Conservation (phyloP, 352 stramenopile species). For the Lagenidium sp. region DNA sequence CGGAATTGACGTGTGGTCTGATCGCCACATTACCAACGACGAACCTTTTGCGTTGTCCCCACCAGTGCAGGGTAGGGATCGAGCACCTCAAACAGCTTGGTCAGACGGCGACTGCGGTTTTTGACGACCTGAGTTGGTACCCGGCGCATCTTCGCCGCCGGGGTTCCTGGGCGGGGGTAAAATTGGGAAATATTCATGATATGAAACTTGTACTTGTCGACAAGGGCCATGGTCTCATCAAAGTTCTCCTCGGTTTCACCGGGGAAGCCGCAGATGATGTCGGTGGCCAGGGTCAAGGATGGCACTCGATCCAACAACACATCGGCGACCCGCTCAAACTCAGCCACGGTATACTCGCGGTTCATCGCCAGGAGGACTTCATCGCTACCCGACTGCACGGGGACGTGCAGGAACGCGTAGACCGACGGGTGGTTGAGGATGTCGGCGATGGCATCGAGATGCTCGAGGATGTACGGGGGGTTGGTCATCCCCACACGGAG, state of each 20-base stretch:
- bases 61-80: constrained; percentile 70
- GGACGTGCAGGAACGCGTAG: constrained; percentile 89
- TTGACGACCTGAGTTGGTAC: constrained; percentile 86
- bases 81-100: constrained; percentile 81
- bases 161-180: constrained; percentile 87
- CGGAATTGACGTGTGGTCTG: not conserved
- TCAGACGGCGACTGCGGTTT: constrained; percentile 76
- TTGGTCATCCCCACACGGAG: constrained; percentile 92
- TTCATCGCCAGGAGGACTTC: constrained; percentile 87
- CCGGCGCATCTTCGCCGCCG: constrained; percentile 85
- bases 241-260: constrained; percentile 87
- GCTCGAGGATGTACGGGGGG: constrained; percentile 86
- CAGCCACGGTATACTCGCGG: constrained; percentile 81
- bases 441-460: constrained; percentile 76
- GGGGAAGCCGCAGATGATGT: constrained; percentile 92
- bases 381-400: constrained; percentile 86
- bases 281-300: constrained; percentile 81
- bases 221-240: constrained; percentile 79
- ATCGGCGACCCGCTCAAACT: constrained; percentile 77
- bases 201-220: constrained; percentile 83
- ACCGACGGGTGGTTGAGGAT: constrained; percentile 77
- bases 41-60: constrained; percentile 37
- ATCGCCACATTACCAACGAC: too few relatives aligned
- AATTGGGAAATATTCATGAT: constrained; percentile 94
- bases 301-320: constrained; percentile 67